These are phyloP conservation scores for Dipodascopsis uninucleata DNA, from an alignment of 805 yeast genomes.

Conservation along the genomic window DNA sequence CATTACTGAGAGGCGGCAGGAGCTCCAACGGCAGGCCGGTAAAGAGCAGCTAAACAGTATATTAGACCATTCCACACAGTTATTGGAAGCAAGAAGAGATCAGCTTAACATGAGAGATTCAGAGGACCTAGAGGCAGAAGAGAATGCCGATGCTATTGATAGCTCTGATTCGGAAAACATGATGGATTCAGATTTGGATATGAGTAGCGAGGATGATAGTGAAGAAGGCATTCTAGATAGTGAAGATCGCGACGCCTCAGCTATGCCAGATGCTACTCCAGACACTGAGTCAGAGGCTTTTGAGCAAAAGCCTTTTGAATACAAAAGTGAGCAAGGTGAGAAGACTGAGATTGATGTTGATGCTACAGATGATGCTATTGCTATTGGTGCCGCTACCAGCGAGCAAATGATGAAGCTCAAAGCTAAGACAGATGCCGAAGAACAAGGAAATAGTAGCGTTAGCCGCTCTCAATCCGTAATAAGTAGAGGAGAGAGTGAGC, in stretches of 20 bases:
- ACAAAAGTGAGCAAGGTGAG: constrained; percentile 23
- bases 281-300: constrained; percentile 35
- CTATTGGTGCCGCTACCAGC: constrained; percentile 1
- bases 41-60: constrained; percentile 83
- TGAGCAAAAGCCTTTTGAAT: constrained; percentile 29
- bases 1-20: constrained; percentile 61
- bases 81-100: constrained; percentile 77
- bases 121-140: too few species aligned
- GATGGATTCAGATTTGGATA: constrained; percentile 23
- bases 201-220: constrained; percentile 26
- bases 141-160: constrained; percentile 25
- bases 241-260: constrained; percentile 26
- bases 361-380: background rate
- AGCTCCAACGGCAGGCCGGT: constrained; percentile 72
- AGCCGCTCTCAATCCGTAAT: constrained; percentile 5
- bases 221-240: constrained; percentile 18
- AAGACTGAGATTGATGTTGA: constrained; percentile 5
- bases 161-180: constrained; percentile 13
- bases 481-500: constrained; percentile 9
- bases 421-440: constrained; percentile 28
- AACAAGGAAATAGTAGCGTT: constrained; percentile 3
- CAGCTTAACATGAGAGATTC: constrained; percentile 6
- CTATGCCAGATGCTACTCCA: constrained; percentile 31
- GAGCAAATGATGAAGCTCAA: background rate
- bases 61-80: constrained; percentile 84